These are phyloP conservation scores for Malassezia brasiliensis DNA, from an alignment of 1,284 basidiomycete species.

Conservation along the genomic window DNA sequence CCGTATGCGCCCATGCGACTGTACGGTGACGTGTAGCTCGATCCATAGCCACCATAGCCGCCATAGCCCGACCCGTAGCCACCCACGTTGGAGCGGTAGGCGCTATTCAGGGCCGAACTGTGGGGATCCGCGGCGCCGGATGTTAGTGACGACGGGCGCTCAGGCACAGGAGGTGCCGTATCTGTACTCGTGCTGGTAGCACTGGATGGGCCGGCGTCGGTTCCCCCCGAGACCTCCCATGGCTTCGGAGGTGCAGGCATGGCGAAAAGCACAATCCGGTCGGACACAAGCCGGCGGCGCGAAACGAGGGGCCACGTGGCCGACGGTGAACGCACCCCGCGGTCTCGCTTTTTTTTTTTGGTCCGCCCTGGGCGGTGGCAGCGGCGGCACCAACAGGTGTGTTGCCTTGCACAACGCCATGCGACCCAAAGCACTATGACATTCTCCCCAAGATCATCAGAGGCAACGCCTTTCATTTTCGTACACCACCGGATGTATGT, in stretches of 20 bases:
- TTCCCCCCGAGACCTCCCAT: slow-evolving; percentile 41
- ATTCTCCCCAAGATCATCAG: not conserved
- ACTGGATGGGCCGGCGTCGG: slow-evolving; percentile 16
- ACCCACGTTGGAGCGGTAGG: not conserved
- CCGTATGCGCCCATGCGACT: slow-evolving; percentile 28
- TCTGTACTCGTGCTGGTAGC: slow-evolving; percentile 6
- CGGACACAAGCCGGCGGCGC: too few species aligned
- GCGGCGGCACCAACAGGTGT: too few species aligned
- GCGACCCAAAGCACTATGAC: too few species aligned
- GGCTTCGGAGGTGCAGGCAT: slow-evolving; percentile 47
- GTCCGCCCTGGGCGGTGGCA: too few species aligned
- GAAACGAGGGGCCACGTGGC: not conserved
- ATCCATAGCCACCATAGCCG: slow-evolving; percentile 25
- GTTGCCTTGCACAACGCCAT: too few species aligned
- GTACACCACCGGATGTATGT: not conserved
- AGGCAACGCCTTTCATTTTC: not conserved
- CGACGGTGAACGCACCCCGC: too few species aligned
- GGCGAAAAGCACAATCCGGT: not conserved
- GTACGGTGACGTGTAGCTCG: slow-evolving; percentile 30
- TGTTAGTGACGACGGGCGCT: slow-evolving; percentile 34
- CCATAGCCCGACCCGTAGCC: not conserved
- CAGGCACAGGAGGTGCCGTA: slow-evolving; percentile 34
- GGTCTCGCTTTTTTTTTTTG: too few species aligned
- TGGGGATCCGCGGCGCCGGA: not conserved
- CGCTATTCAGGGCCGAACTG: not conserved